Evolutionary conservation across 2,329 filamentous ascomycete genomes (phyloP).

Genomic region (Hansfordia pulvinata): DNA sequence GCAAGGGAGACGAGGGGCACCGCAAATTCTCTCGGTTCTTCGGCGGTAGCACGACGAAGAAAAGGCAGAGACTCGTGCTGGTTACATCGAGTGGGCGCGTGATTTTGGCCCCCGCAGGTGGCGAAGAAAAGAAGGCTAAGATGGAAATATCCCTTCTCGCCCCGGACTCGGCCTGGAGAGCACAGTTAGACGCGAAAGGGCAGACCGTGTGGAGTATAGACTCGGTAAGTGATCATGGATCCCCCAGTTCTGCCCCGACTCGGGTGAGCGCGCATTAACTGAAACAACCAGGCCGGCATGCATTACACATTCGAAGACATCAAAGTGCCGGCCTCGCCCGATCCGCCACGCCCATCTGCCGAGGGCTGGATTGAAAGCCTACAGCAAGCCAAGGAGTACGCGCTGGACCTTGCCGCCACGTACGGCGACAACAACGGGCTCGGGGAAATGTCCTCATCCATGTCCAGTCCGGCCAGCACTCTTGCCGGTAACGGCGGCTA

Average conservation of each 20-base stretch:
- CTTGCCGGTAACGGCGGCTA: constrained; percentile 44
- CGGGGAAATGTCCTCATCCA: constrained; percentile 52
- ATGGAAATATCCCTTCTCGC: constrained; percentile 76
- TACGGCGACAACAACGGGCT: constrained; percentile 57
- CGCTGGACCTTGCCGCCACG: constrained; percentile 53
- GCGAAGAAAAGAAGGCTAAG: constrained; percentile 92
- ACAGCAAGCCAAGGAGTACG: constrained; percentile 75
- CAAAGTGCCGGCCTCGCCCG: constrained; percentile 47
- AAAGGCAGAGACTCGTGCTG: constrained; percentile 85
- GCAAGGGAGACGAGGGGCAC: constrained; percentile 59
- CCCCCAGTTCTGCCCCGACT: constrained; percentile 3
- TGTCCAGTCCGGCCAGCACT: constrained; percentile 69
- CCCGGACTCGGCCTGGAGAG: constrained; percentile 65
- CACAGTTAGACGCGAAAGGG: constrained; percentile 73
- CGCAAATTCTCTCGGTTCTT: constrained; percentile 93
- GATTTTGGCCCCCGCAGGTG: constrained; percentile 78
- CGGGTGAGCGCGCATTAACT: constrained; percentile 6
- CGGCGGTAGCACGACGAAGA: constrained; percentile 80
- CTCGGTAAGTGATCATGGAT: constrained; percentile 52
- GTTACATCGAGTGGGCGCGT: constrained; percentile 85
- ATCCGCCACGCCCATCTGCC: constrained; percentile 51
- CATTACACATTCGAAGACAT: constrained; percentile 89
- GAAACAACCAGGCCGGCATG: constrained; percentile 55
- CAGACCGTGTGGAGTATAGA: constrained; percentile 83
- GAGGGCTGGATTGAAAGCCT: constrained; percentile 89